A percentile compares a stretch with the other conserved stretches of the same genome.
Conservation (phyloP, 305 asterid genomes). For the Fraxinus xanthoxyloides region DNA sequence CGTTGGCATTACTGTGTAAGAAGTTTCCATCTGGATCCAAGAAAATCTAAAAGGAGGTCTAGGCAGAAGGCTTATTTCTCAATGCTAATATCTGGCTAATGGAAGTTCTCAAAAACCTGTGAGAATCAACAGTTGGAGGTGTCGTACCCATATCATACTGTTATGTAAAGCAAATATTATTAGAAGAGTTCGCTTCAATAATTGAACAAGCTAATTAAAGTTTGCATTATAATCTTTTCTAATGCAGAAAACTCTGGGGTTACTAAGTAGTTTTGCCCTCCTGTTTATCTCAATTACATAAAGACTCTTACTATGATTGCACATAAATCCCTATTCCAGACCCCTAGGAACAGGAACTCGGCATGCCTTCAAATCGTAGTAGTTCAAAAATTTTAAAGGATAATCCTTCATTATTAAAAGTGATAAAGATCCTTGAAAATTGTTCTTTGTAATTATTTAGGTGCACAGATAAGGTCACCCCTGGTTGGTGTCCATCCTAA, state of each 20-base stretch:
- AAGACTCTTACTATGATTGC: not conserved
- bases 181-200: not conserved
- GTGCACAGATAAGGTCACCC: not conserved
- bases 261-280: not conserved
- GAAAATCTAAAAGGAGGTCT: not conserved
- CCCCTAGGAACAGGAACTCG: not conserved
- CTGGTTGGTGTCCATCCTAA: not conserved
- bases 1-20: not conserved
- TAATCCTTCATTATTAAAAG: not conserved
- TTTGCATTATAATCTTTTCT: not conserved
- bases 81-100: not conserved
- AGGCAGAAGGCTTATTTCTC: not conserved
- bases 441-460: not conserved
- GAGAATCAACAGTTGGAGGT: not conserved
- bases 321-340: not conserved
- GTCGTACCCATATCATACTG: not conserved
- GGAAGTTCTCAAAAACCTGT: not conserved
- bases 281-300: not conserved
- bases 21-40: not conserved
- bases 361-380: not conserved
- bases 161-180: not conserved
- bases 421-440: not conserved
- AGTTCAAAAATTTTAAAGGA: not conserved
- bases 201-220: not conserved
- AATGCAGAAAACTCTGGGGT: not conserved